These are phyloP conservation scores for Sporormia fimetaria DNA, from an alignment of 495 filamentous ascomycete genomes.

Conservation along the genomic window DNA sequence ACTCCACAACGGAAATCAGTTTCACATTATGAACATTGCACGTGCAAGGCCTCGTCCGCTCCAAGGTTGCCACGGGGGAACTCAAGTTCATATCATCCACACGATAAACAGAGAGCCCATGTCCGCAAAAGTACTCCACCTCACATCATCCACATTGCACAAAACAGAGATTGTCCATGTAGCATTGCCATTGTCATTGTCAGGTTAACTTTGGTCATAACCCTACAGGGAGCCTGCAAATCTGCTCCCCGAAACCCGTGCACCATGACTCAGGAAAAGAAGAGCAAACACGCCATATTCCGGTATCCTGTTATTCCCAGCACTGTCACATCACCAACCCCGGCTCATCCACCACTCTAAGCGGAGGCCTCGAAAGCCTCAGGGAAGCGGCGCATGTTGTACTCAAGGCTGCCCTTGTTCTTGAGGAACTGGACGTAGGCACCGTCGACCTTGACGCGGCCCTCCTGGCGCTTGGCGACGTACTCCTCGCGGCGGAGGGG, in stretches of 20 bases:
- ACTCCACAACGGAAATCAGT: too few relatives aligned
- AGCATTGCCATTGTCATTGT: slow-evolving; percentile 14
- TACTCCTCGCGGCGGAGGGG: slow-evolving; percentile 95
- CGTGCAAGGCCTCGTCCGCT: too few relatives aligned
- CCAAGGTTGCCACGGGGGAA: too few relatives aligned
- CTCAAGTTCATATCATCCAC: too few relatives aligned
- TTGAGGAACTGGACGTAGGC: slow-evolving; percentile 97
- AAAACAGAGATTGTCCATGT: too few relatives aligned
- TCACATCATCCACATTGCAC: too few relatives aligned
- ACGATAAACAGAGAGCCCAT: too few relatives aligned
- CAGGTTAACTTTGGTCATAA: slow-evolving; percentile 1
- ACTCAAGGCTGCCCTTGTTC: slow-evolving; percentile 71
- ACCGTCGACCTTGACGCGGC: slow-evolving; percentile 86
- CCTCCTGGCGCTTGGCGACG: slow-evolving; percentile 77
- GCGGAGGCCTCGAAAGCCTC: slow-evolving; percentile 56
- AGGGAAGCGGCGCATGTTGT: slow-evolving; percentile 89
- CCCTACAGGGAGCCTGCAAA: slow-evolving; percentile 4
- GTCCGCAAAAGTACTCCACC: too few relatives aligned
- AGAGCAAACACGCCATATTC: slow-evolving; percentile 20
- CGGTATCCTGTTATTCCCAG: slow-evolving; percentile 13
- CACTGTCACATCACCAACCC: not conserved
- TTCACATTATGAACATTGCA: too few relatives aligned
- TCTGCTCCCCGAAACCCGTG: slow-evolving; percentile 4
- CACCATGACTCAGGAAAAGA: slow-evolving; percentile 9
- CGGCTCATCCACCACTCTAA: slow-evolving; percentile 11